Evolutionary conservation across 139 green algal genomes (phyloP), one percentile per base, ranked within the genome.

Genomic region (Parachlorella kessleri): DNA sequence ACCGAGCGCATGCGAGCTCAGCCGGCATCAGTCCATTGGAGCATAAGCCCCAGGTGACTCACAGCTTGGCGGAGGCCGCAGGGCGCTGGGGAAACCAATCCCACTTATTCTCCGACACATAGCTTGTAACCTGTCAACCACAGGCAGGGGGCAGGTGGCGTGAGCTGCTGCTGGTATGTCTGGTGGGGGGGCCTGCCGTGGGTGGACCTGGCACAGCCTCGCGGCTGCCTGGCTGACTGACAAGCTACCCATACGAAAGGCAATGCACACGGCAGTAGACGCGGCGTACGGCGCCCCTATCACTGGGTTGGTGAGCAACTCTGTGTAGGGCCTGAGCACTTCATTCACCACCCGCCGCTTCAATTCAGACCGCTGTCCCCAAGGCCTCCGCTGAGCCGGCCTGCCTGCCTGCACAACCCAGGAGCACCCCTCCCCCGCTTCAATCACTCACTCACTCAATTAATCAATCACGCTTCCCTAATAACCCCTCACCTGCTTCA

Each of bases 21-120:
- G n/a, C n/a, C n/a, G n/a, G n/a, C n/a, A n/a, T n/a, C n/a, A n/a
- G n/a, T n/a, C n/a, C n/a, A n/a, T n/a, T n/a, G n/a, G n/a, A n/a
- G n/a, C n/a, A n/a, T n/a, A n/a, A n/a, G n/a, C n/a, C n/a, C n/a
- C n/a, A n/a, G n/a, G n/a, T n/a, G n/a, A 59, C 14, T 59, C 48
- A 59, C 14, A 59, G 48, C 54, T 74, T 70, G 38, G 35, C 7
- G 71, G 26, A n/a, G 59, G 66, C 67, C 42, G 66, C 36, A 9
- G 72, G 4, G 54, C 72, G 63, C 36, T 88, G 75, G 14, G 86
- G 89, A 80, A 91, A 97, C 93, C 93, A 97, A 66, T 83, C 86
- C 93, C 93, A 97, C 32, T 78, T 84, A 33, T 92, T 85, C 5
- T 77, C 21, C 0, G 83, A 91, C 1, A 89, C 78, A 73, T 96